Evolutionary conservation across 352 stramenopile genomes (phyloP), one percentile per base, ranked within the genome.

Genomic region (Globisporangium cylindrosporum): DNA sequence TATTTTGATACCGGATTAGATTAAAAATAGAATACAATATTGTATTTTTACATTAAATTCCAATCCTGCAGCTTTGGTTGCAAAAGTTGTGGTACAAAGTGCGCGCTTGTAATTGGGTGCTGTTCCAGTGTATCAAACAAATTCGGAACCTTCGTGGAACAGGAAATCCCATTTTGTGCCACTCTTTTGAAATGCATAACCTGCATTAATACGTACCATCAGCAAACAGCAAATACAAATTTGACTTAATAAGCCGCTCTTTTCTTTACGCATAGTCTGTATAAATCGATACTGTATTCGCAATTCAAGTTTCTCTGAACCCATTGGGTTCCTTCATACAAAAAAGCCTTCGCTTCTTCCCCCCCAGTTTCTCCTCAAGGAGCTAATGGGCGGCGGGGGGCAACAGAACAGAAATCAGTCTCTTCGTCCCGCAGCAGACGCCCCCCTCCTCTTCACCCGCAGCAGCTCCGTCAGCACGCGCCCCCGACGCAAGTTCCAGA

Each of bases 321-420:
- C 56, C 56, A 61, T n/a, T 22, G 15, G 41, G 41, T 2, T 48
- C 14, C 38, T 6, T 49, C 41, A 46, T 7, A 20, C 41, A 27
- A 41, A 29, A 36, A 38, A 32, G 53, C 18, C 32, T 61, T 43
- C 32, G 27, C 27, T 38, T 20, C 7, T 15, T 32, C 25, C n/a
- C n/a, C 54, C 27, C 18, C 55, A 48, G 15, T 29, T 24, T 43
- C 4, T 58, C 22, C 4, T 46, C 32, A 9, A 20, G 24, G 18
- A 20, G 24, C 38, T 59, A 59, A 61, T 61, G 56, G 29, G 56
- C 73, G 20, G 90, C 69, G 60, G 89, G 75, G n/a, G 76, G 57
- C 3, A 77, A 10, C 27, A 41, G 20, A 43, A 27, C 27, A 60
- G 20, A 61, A 61, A 61, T 61, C 56, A 61, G 29, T 61, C 56